phyloP scores from a whole-genome alignment of 2,329 filamentous ascomycete genomes.

The Nemania serpens region DNA sequence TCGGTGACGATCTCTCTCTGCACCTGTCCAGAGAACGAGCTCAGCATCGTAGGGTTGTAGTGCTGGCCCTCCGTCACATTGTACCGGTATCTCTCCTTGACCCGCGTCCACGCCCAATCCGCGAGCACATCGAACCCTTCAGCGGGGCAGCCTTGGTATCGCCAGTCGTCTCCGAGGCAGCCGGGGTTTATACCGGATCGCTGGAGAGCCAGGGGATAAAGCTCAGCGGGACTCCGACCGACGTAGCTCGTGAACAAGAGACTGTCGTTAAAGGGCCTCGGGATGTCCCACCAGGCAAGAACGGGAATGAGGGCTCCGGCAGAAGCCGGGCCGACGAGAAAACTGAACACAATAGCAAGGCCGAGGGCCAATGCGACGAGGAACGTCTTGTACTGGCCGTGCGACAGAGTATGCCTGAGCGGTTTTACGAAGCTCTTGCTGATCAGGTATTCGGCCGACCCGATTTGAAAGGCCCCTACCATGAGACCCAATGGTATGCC shows the following conservation, averaged over 20 bases:
- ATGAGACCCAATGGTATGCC: slow-evolving; percentile 24
- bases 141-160: not conserved
- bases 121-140: not conserved
- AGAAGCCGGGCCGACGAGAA: slow-evolving; percentile 20
- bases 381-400: slow-evolving; percentile 1
- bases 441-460: slow-evolving; percentile 18
- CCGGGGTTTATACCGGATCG: not conserved
- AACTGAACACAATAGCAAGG: slow-evolving; percentile 7
- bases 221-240: not conserved
- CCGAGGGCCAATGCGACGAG: slow-evolving; percentile 17
- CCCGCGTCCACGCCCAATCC: slow-evolving; percentile 12
- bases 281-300: not conserved
- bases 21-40: slow-evolving; percentile 16
- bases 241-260: slow-evolving; percentile 13
- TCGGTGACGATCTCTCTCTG: slow-evolving; percentile 13
- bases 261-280: slow-evolving; percentile 6
- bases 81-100: slow-evolving; percentile 9
- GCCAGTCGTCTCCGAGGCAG: not conserved
- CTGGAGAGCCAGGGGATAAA: slow-evolving; percentile 5
- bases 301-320: slow-evolving; percentile 15
- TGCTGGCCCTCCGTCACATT: slow-evolving; percentile 11
- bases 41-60: slow-evolving; percentile 16
- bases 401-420: not conserved
- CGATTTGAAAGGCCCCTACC: slow-evolving; percentile 22
- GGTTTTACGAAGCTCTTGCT: slow-evolving; percentile 15